Conservation (phyloP, 1,284 basidiomycete species). For the Puccinia novopanici region DNA sequence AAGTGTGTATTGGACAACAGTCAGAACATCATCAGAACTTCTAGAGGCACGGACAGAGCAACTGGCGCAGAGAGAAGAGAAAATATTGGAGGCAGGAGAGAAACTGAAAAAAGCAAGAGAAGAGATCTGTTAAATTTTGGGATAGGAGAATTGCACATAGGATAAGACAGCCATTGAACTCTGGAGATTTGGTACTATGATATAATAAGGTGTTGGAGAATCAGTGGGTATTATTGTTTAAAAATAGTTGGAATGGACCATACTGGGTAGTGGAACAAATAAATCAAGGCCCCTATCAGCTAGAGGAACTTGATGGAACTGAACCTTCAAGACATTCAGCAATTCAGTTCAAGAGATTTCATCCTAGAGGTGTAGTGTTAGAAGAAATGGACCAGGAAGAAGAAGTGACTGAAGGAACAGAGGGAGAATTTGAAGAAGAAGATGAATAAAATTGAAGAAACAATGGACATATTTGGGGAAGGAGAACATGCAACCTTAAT, state of each 20-base stretch:
- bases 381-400: no score
- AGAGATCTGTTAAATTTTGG: slow-evolving; percentile 12
- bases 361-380: no score
- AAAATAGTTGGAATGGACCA: slow-evolving; percentile 8
- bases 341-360: no score
- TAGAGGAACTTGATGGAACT: slow-evolving; percentile 2
- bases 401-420: no score
- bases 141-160: slow-evolving; percentile 13
- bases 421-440: no score
- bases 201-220: background rate
- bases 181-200: background rate
- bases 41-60: background rate
- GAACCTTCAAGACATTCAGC: no score
- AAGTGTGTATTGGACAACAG: slow-evolving; percentile 8
- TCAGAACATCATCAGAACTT: background rate
- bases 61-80: slow-evolving; percentile 17
- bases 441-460: no score
- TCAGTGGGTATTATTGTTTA: background rate
- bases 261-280: background rate
- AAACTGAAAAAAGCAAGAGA: background rate
- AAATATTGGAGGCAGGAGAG: background rate
- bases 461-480: no score
- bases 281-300: no score
- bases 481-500: no score
- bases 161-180: background rate